phyloP scores from a whole-genome alignment of 441 rosid species.

The Populus hybrid region DNA sequence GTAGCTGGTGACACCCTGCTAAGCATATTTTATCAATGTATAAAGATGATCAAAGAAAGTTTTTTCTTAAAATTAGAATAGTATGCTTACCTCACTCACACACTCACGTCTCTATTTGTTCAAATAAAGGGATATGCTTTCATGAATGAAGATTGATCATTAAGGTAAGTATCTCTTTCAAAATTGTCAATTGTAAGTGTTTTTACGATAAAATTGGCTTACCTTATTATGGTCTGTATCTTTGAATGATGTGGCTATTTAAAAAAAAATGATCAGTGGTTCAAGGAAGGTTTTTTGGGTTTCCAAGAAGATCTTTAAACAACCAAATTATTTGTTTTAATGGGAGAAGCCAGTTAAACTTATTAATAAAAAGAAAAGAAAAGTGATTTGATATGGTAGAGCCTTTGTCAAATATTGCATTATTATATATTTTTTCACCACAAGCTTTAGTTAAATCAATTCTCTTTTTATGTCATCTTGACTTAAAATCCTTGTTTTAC shows the following conservation, averaged over 20 bases:
- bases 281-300: too few species aligned
- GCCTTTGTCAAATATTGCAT: neutral
- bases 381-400: neutral
- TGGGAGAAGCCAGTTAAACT: too few species aligned
- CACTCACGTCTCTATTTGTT: neutral
- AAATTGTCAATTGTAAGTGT: neutral
- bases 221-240: too few species aligned
- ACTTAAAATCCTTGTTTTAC: too few species aligned
- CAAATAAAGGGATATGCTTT: neutral
- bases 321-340: neutral
- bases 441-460: neutral
- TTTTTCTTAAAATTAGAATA: too few species aligned
- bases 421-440: neutral
- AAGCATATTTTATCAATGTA: neutral
- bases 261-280: too few species aligned
- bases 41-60: neutral
- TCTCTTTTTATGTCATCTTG: neutral
- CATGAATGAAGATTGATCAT: neutral
- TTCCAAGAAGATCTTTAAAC: too few species aligned
- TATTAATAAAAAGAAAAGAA: neutral
- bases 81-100: too few species aligned
- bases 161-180: neutral
- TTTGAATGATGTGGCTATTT: neutral
- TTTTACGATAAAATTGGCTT: too few species aligned
- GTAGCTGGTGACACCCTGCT: neutral